Conservation (phyloP, 2,329 filamentous ascomycete genomes). For the Verticillium tricorpus region DNA sequence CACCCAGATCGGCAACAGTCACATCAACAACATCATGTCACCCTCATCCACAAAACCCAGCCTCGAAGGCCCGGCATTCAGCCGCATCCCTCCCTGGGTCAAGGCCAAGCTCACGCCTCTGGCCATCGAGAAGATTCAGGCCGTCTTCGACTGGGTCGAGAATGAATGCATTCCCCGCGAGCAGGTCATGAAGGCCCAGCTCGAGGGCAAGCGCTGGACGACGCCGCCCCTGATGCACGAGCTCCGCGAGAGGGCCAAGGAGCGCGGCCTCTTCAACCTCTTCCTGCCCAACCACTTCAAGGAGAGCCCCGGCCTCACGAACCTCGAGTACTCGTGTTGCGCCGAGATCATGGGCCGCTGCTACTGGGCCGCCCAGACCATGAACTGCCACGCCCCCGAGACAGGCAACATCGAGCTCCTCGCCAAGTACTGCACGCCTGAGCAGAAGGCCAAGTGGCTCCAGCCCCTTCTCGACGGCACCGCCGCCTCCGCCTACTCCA, state of each 20-base stretch:
- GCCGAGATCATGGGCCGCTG: slow-evolving; percentile 94
- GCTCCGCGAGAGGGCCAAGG: slow-evolving; percentile 59
- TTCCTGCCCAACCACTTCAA: slow-evolving; percentile 95
- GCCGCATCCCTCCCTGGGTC: slow-evolving; percentile 21
- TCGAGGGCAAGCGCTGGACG: slow-evolving; percentile 27
- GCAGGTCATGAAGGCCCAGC: slow-evolving; percentile 34
- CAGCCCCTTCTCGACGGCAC: slow-evolving; percentile 74
- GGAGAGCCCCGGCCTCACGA: slow-evolving; percentile 88
- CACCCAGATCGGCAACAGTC: not conserved
- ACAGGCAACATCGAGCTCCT: slow-evolving; percentile 95
- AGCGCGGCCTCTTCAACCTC: slow-evolving; percentile 94
- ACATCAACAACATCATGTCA: not conserved
- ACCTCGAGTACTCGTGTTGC: slow-evolving; percentile 96
- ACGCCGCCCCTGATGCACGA: slow-evolving; percentile 35
- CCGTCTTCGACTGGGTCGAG: slow-evolving; percentile 36
- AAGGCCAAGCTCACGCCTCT: slow-evolving; percentile 22
- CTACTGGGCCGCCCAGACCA: slow-evolving; percentile 68
- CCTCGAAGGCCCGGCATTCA: slow-evolving; percentile 20
- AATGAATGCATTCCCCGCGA: slow-evolving; percentile 37
- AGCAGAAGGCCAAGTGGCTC: slow-evolving; percentile 81
- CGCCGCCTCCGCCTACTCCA: slow-evolving; percentile 86
- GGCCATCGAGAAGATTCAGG: slow-evolving; percentile 35
- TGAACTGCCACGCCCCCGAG: slow-evolving; percentile 86
- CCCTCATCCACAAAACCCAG: not conserved
- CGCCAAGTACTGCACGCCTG: slow-evolving; percentile 83